Evolutionary conservation across 2,329 filamentous ascomycete species (phyloP).

Genomic region (Fusarium albosuccineum): DNA sequence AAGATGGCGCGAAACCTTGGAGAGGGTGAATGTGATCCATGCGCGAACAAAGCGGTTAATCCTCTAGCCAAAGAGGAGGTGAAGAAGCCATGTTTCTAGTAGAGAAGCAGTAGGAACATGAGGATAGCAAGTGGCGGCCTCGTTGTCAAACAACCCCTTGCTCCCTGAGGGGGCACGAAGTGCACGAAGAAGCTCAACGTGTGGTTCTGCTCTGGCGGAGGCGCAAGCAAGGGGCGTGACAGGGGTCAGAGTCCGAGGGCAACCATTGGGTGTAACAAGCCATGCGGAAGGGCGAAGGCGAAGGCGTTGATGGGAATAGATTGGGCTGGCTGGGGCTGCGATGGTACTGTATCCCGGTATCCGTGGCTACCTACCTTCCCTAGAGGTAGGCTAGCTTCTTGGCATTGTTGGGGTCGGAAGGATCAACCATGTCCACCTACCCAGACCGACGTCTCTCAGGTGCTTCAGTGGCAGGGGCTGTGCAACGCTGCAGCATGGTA

Average conservation of each 20-base stretch:
- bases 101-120: neutral
- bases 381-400: neutral
- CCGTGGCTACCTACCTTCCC: too few relatives aligned
- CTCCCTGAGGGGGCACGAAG: slow-evolving; percentile 1
- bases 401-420: neutral
- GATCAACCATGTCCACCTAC: too few relatives aligned
- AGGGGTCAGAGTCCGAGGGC: neutral
- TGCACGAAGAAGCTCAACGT: neutral
- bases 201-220: slow-evolving; percentile 15
- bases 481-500: too few relatives aligned
- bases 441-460: too few relatives aligned
- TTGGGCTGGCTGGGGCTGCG: slow-evolving; percentile 15
- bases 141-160: slow-evolving; percentile 21
- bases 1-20: neutral
- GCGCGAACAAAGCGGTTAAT: neutral
- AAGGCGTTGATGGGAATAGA: slow-evolving; percentile 16
- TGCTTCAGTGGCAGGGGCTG: too few relatives aligned
- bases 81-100: too few relatives aligned
- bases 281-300: neutral
- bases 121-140: neutral
- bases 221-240: slow-evolving; percentile 15
- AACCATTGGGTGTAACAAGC: slow-evolving; percentile 17
- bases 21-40: slow-evolving; percentile 16
- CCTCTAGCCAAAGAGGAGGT: too few relatives aligned
- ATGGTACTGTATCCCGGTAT: too few relatives aligned